Base-by-base conservation (phyloP, 2,329 filamentous ascomycete genomes). In the Penicillium sp. region DNA sequence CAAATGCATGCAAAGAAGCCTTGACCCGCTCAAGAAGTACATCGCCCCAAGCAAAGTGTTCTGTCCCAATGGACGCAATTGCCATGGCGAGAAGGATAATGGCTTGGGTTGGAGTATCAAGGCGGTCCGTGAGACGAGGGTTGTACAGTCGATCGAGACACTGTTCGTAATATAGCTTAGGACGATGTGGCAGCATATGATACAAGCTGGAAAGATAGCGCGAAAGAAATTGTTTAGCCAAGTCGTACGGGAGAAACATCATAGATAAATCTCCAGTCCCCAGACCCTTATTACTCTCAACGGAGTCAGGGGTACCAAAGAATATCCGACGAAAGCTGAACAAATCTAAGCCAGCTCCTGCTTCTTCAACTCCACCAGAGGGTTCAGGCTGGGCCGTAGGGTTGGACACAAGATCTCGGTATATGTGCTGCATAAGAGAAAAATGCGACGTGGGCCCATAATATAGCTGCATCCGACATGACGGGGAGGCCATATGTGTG, bases 381-480 rank as follows among this genome's bases (percentile, higher is more conserved):
- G 64, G 58, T 18, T 58, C 50, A 2, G 53, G 47, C 14, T 52
- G 54, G n/a, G 43, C 44, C 3, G 50, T 45, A 27, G 54, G 56
- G 28, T 59, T 53, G 3, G 59, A 59, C 8, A 67, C 53, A 9
- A 72, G 49, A 25, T 66, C 66, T 1, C 65, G 56, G 40, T 72
- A 71, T 10, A 71, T 62, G 18, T 70, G 62, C 33, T 72, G 68
- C 62, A 72, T 69, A 1, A 76, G 65, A 0, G 73, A 67, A 28
- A 76, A 76, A 53, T 76, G 74, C 0, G 74, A 76, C 0, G 74
- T 74, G 0, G 74, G 71, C 0, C 74, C 74, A 59, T 76, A 76
- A 55, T 76, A 76, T 0, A 76, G 62, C 52, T 76, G 72, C 13
- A 75, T 65, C 30, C 68, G 61, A 49, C 72, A 73, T 16, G 72